phyloP scores from a whole-genome alignment of 2,329 filamentous ascomycete species.

The Cercospora beticola region DNA sequence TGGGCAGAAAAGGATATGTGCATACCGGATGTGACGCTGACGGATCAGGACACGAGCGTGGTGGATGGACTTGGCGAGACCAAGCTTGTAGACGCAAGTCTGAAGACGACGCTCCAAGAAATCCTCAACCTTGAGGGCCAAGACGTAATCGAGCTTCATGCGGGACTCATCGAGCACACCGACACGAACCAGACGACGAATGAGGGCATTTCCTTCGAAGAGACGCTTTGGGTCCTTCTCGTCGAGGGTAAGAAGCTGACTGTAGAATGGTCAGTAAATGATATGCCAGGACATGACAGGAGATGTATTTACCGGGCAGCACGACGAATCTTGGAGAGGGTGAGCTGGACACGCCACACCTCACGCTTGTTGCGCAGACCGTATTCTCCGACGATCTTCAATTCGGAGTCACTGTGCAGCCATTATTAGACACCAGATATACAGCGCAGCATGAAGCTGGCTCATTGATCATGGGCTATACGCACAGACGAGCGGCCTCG shows the following conservation, averaged over 20 bases:
- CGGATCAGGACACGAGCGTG: slow-evolving; percentile 99
- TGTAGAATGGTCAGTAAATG: slow-evolving; percentile 44
- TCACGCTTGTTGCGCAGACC: slow-evolving; percentile 99
- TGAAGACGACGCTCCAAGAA: slow-evolving; percentile 99
- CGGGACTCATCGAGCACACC: slow-evolving; percentile 99
- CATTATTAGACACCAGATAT: slow-evolving; percentile 80
- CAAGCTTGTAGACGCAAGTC: slow-evolving; percentile 99
- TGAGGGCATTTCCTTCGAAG: slow-evolving; percentile 99
- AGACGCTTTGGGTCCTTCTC: slow-evolving; percentile 99
- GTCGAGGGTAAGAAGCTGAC: slow-evolving; percentile 99
- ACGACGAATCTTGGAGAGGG: slow-evolving; percentile 99
- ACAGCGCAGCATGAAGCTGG: slow-evolving; percentile 92
- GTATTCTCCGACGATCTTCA: slow-evolving; percentile 99
- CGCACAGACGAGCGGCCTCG: slow-evolving; percentile 99
- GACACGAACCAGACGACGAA: slow-evolving; percentile 99
- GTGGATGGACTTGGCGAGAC: slow-evolving; percentile 99
- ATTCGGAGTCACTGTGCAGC: slow-evolving; percentile 84
- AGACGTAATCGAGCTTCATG: slow-evolving; percentile 99
- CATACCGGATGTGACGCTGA: slow-evolving; percentile 92
- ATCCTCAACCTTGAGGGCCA: slow-evolving; percentile 98
- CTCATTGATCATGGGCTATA: slow-evolving; percentile 88
- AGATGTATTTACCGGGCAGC: slow-evolving; percentile 82
- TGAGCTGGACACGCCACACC: slow-evolving; percentile 99
- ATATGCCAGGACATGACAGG: slow-evolving; percentile 16
- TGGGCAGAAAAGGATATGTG: not conserved